Evolutionary conservation across 148 eudicot species (phyloP).

Genomic region (Dysphania ambrosioides): DNA sequence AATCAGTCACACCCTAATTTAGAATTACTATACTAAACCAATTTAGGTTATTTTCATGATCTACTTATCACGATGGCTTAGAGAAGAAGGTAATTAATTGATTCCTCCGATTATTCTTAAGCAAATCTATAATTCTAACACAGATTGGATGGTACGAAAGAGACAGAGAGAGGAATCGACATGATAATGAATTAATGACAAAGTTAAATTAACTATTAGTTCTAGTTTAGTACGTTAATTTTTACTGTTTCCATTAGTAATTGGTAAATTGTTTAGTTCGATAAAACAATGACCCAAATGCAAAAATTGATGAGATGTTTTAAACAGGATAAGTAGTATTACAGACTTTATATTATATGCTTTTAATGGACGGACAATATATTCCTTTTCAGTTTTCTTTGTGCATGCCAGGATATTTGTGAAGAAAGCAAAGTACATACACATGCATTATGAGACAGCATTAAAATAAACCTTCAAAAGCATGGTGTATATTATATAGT

Average conservation of each 20-base stretch:
- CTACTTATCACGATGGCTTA: no score
- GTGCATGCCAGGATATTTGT: constrained; percentile 3
- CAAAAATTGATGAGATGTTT: not conserved
- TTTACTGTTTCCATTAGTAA: not conserved
- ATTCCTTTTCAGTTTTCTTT: not conserved
- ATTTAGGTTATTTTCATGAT: no score
- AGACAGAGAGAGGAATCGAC: not conserved
- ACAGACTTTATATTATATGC: not conserved
- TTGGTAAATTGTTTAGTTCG: not conserved
- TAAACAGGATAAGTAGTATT: not conserved
- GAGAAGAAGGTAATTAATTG: no score
- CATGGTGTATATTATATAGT: not conserved
- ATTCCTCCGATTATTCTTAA: no score
- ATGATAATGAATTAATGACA: no score
- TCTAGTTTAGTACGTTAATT: no score
- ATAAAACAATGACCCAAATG: not conserved
- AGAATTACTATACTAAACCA: no score
- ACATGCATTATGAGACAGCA: no score
- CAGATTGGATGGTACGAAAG: no score
- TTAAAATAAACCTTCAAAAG: no score
- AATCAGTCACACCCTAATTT: no score
- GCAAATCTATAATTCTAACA: no score
- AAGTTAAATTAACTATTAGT: not conserved
- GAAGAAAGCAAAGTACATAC: not conserved
- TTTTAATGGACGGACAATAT: not conserved